Conservation (phyloP, 108 stramenopile species). For the Parmales sp. region DNA sequence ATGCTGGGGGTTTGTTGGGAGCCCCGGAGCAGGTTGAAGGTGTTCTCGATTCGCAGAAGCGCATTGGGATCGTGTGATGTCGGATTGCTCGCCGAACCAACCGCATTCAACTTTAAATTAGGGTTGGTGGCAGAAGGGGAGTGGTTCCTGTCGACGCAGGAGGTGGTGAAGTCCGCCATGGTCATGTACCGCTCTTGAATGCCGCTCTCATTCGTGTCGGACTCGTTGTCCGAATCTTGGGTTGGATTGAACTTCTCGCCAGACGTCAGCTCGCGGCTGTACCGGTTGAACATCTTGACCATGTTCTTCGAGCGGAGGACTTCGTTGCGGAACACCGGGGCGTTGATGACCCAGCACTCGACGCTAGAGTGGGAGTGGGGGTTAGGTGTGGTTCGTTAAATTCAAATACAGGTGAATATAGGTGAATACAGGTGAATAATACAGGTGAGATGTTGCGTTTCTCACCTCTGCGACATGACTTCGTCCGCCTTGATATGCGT, state of each 20-base stretch:
- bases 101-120: too few species aligned
- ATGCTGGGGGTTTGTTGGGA: background rate
- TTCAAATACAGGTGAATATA: too few species aligned
- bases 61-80: background rate
- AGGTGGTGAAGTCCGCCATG: background rate
- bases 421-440: too few species aligned
- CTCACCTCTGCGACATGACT: too few species aligned
- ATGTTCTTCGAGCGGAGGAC: slow-evolving; percentile 27
- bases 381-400: too few species aligned
- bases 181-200: slow-evolving; percentile 1
- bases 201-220: background rate
- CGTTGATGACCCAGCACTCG: slow-evolving; percentile 38
- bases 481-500: too few species aligned
- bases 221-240: background rate
- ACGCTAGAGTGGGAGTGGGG: slow-evolving; percentile 14
- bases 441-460: too few species aligned
- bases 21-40: slow-evolving; percentile 27
- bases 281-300: slow-evolving; percentile 24
- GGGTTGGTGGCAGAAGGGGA: too few species aligned
- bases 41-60: slow-evolving; percentile 19
- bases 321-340: slow-evolving; percentile 29
- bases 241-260: background rate
- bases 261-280: slow-evolving; percentile 13
- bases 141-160: background rate
- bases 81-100: too few species aligned